These are phyloP conservation scores for Russula sp. DNA, from an alignment of 768 basidiomycete species.

Conservation along the genomic window DNA sequence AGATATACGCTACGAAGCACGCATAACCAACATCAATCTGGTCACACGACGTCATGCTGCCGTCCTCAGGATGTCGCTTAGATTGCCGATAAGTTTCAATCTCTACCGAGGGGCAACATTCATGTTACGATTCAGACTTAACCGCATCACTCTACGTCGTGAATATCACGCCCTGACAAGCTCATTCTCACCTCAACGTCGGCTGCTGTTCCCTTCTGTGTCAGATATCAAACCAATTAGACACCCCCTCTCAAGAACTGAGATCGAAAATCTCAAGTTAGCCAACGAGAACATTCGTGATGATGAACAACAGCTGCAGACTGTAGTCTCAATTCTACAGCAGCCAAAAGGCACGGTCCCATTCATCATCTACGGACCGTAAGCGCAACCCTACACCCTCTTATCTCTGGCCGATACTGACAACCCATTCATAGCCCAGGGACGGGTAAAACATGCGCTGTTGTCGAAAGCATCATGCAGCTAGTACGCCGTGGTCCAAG, in stretches of 20 bases:
- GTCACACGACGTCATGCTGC: too few species aligned
- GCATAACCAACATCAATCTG: neutral
- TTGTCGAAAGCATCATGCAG: conserved; percentile 35
- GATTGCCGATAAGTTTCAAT: too few species aligned
- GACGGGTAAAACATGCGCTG: conserved; percentile 36
- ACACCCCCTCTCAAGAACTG: conserved; percentile 17
- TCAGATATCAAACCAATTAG: conserved; percentile 28
- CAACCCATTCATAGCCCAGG: conserved; percentile 31
- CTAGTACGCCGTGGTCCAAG: conserved; percentile 26
- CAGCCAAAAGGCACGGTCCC: conserved; percentile 44
- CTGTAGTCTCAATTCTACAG: conserved; percentile 40
- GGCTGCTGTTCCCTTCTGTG: conserved; percentile 45
- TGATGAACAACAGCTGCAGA: conserved; percentile 45
- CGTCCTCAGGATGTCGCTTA: too few species aligned
- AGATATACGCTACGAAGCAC: conserved; percentile 9
- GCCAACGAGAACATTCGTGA: conserved; percentile 39
- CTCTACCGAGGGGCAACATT: too few species aligned
- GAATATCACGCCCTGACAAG: conserved; percentile 55
- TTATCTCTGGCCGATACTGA: neutral
- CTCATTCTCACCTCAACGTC: conserved; percentile 36
- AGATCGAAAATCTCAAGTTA: conserved; percentile 1
- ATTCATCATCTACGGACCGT: conserved; percentile 61
- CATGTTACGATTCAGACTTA: too few species aligned
- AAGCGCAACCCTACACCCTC: conserved; percentile 26
- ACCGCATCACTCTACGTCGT: conserved; percentile 48